Evolutionary conservation across 192 early-diverging fungal genomes (phyloP), one percentile per base, ranked within the genome.

Genomic region (Entomortierella beljakovae): DNA sequence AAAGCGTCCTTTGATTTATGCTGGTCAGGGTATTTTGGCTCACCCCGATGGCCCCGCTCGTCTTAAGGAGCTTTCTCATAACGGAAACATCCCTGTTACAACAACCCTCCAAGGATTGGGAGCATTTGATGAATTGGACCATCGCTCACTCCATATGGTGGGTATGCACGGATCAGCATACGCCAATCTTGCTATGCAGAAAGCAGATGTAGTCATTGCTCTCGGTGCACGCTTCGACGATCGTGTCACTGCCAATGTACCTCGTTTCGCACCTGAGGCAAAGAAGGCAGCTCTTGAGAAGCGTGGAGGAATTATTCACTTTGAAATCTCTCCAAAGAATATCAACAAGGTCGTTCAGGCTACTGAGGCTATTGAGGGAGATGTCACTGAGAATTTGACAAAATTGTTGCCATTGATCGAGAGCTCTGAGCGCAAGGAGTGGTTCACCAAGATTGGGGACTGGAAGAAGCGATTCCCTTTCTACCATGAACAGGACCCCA

Each of bases 311-410:
- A 98, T 99, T 58, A 89, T 96, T 60, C 98, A 99, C 82, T 99
- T 99, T 89, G 98, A 99, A 80, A 98, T 99, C 74, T 90, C 96
- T 90, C 97, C 96, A 75, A 99, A 99, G 88, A 97, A 99, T 83
- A 98, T 99, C 88, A 99, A 98, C 89, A 99, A 99, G 88, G 93
- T 97, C 29, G 91, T 99, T 42, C 88, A 95, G 71, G 94, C 92
- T 29, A 94, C 94, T 51, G 82, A 92, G 32, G 95, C 97, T 34
- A 92, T 99, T 42, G 96, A 97, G 81, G 98, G 98, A 37, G 98
- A 99, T 79, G 97, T 97, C 6, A 88, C 93, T 22, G 88, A 90
- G 67, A 99, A 98, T 85, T 53, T 99, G 68, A 82, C 83, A 13
- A 88, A 87, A 42, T 75, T 99, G 70, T 76, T 98, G 57, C 96